Evolutionary conservation across 148 eudicot species (phyloP), one percentile per base, ranked within the genome.

Genomic region (Diospyros kaki): DNA sequence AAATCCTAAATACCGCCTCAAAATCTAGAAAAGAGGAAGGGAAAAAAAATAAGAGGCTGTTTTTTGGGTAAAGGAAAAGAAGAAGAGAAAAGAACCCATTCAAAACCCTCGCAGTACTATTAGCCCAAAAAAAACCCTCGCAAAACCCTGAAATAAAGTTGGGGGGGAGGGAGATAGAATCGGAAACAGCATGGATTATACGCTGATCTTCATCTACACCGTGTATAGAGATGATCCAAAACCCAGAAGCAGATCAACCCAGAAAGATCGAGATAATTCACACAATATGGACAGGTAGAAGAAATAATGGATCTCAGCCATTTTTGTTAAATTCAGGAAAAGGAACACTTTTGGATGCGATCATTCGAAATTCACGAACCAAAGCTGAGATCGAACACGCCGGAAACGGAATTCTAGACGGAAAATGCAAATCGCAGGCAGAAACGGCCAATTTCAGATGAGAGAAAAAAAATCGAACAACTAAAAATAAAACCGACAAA

Each of bases 351-450:
- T 76, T 66, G 73, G 56, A 64, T 18, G 60, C 10, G 41, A 65
- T 43, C 74, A 71, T 45, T 48, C 28, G 10, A 62, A 74, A 75
- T 28, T 39, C 44, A 14, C 58, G 55, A 12, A 28, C 61, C 15
- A 50, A 46, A 61, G n/a, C 65, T 8, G 69, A 73, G 86, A 85
- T 85, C 88, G 72, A 73, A 72, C 72, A 54, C 75, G 75, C 43
- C 59, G 1, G 41, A 9, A 5, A n/a, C 44, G 63, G 17, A 82
- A 62, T 74, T 54, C 58, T 10, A 69, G 13, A 8, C 2, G 41
- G 53, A 62, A 60, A 41, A 4, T 9, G 48, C 17, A 79, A 76
- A 70, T 5, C 28, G 41, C 18, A 4, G 1, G 54, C 50, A 48
- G 6, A 17, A 81, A 75, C 1, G 13, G 46, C 15, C 53, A n/a